Conservation (phyloP, 2,329 filamentous ascomycete genomes). For the Fusarium irregulare region DNA sequence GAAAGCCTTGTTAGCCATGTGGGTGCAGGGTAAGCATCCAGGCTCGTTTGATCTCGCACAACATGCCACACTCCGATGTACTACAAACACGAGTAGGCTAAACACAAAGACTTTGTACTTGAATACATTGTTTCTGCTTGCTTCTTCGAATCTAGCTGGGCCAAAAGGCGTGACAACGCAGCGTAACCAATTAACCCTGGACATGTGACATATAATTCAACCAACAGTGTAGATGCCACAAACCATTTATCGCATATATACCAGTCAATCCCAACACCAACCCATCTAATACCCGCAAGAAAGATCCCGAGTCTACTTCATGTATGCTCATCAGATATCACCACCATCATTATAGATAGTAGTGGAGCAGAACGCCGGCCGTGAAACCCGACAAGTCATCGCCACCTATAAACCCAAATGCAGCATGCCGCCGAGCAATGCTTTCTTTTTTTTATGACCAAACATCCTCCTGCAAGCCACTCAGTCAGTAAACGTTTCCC, state of each 20-base stretch:
- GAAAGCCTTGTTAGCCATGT: not conserved
- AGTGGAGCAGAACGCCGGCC: slow-evolving; percentile 39
- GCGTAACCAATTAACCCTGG: slow-evolving; percentile 8
- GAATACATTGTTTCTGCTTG: slow-evolving; percentile 3
- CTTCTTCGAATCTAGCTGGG: not conserved
- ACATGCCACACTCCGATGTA: not conserved
- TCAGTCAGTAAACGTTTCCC: slow-evolving; percentile 32
- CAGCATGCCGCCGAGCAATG: slow-evolving; percentile 17
- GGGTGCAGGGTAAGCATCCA: not conserved
- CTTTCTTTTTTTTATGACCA: slow-evolving; percentile 66
- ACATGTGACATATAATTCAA: slow-evolving; percentile 27
- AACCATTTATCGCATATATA: slow-evolving; percentile 31
- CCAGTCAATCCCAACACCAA: slow-evolving; percentile 29
- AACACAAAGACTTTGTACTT: not conserved
- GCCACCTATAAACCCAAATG: slow-evolving; percentile 38
- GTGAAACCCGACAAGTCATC: slow-evolving; percentile 41
- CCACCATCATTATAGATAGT: slow-evolving; percentile 14
- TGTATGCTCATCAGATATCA: slow-evolving; percentile 41
- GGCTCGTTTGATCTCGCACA: not conserved
- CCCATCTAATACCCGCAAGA: slow-evolving; percentile 31
- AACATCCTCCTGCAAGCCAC: slow-evolving; percentile 70
- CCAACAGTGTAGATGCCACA: slow-evolving; percentile 32
- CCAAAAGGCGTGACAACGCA: not conserved
- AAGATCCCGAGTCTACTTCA: slow-evolving; percentile 40
- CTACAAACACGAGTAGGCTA: not conserved